These are phyloP conservation scores for Polychytrium aggregatum DNA, from an alignment of 192 early-diverging fungal genomes.

Conservation along the genomic window DNA sequence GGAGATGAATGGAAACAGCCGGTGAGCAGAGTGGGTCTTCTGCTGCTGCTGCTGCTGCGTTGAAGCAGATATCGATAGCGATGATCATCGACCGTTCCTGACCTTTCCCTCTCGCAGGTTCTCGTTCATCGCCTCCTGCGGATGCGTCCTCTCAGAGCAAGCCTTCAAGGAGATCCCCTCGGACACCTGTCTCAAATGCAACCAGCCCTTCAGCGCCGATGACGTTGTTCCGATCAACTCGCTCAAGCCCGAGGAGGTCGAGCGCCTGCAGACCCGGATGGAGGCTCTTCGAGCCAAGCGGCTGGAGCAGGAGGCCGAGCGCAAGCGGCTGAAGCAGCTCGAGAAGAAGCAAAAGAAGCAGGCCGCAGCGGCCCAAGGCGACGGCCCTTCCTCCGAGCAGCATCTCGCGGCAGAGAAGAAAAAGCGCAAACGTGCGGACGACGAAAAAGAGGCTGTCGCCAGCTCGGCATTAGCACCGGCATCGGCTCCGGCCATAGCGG, in stretches of 20 bases:
- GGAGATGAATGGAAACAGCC: constrained; percentile 77
- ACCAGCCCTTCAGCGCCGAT: constrained; percentile 37
- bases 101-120: constrained; percentile 19
- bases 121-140: constrained; percentile 46
- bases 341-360: constrained; percentile 22
- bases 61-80: no score
- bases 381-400: no score
- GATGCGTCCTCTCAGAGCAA: constrained; percentile 68
- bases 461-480: not conserved
- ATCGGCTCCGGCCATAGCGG: not conserved
- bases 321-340: constrained; percentile 27
- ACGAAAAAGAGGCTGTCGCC: constrained; percentile 1
- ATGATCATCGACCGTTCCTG: constrained; percentile 5
- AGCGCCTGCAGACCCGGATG: constrained; percentile 41
- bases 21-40: no score
- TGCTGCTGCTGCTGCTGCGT: no score
- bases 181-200: constrained; percentile 53
- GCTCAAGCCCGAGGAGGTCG: constrained; percentile 41
- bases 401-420: no score
- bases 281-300: constrained; percentile 39
- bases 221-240: constrained; percentile 68
- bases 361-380: constrained; percentile 3
- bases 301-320: constrained; percentile 24
- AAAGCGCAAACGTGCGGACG: constrained; percentile 1
- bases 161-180: constrained; percentile 62